phyloP scores from a whole-genome alignment of 805 yeast genomes.

The Sugiyamaella boreocaroliniensis region DNA sequence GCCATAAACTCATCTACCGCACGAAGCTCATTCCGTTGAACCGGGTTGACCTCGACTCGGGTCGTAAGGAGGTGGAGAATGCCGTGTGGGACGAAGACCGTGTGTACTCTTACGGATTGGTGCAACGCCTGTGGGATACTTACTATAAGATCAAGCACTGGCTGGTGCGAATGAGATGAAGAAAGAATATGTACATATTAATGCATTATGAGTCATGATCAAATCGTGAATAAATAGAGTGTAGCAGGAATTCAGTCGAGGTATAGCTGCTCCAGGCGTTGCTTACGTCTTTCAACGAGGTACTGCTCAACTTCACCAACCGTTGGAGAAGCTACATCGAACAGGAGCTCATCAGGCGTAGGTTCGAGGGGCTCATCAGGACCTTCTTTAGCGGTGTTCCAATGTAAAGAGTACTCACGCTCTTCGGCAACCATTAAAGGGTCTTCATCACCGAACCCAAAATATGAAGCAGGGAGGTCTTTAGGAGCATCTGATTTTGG shows the following conservation, averaged over 20 bases:
- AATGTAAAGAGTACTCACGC: slow-evolving; percentile 4
- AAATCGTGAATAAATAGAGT: background rate
- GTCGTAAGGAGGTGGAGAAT: slow-evolving; percentile 76
- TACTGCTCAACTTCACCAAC: slow-evolving; percentile 23
- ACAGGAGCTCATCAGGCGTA: slow-evolving; percentile 10
- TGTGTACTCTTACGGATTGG: slow-evolving; percentile 17
- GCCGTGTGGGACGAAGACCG: slow-evolving; percentile 74
- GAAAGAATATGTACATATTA: background rate
- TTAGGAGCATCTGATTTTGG: slow-evolving; percentile 8
- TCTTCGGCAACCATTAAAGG: slow-evolving; percentile 19
- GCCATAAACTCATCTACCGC: slow-evolving; percentile 53
- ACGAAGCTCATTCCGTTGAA: slow-evolving; percentile 63
- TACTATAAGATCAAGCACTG: background rate
- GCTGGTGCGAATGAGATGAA: background rate
- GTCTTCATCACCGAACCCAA: slow-evolving; percentile 27
- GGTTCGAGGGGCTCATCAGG: slow-evolving; percentile 1
- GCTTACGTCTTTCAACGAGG: slow-evolving; percentile 19
- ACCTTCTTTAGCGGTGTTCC: background rate
- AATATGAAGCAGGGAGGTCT: slow-evolving; percentile 25
- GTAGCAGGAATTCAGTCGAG: background rate
- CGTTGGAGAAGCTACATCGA: slow-evolving; percentile 17
- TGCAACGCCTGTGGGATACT: slow-evolving; percentile 1
- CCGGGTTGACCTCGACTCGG: slow-evolving; percentile 74
- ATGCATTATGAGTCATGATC: slow-evolving; percentile 1
- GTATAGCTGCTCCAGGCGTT: slow-evolving; percentile 15